Evolutionary conservation across 805 yeast genomes (phyloP).

Genomic region (Metschnikowia similis): DNA sequence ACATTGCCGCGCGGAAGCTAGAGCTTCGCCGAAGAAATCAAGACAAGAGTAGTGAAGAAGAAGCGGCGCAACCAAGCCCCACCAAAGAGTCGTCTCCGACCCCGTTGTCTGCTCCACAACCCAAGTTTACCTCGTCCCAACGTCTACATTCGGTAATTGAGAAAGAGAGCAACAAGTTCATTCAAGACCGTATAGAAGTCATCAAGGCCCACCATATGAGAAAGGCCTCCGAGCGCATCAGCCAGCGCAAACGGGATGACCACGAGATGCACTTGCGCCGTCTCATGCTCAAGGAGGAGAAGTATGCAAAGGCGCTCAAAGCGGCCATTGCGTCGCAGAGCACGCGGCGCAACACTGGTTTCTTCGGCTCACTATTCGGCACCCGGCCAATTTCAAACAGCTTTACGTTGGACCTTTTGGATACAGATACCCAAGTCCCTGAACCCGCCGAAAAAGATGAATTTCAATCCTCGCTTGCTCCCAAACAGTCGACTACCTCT

Average conservation of each 20-base stretch:
- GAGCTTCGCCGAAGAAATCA: slow-evolving; percentile 17
- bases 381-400: slow-evolving; percentile 11
- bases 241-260: slow-evolving; percentile 36
- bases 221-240: slow-evolving; percentile 32
- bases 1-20: slow-evolving; percentile 29
- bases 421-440: background rate
- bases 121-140: slow-evolving; percentile 20
- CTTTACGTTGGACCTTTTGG: slow-evolving; percentile 9
- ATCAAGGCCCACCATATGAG: slow-evolving; percentile 37
- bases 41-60: background rate
- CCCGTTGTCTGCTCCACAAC: slow-evolving; percentile 8
- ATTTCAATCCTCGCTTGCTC: background rate
- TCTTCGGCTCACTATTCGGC: slow-evolving; percentile 32
- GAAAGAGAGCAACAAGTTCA: slow-evolving; percentile 33
- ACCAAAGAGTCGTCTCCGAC: background rate
- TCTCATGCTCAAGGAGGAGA: slow-evolving; percentile 35
- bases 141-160: slow-evolving; percentile 30
- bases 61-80: background rate
- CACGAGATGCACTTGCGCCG: slow-evolving; percentile 35
- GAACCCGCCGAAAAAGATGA: background rate
- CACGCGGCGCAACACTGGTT: slow-evolving; percentile 20
- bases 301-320: slow-evolving; percentile 30
- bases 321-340: slow-evolving; percentile 24
- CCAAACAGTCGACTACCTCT: background rate
- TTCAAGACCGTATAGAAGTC: slow-evolving; percentile 35